Conservation (phyloP, 1,284 basidiomycete genomes). For the Puccinia horiana region DNA sequence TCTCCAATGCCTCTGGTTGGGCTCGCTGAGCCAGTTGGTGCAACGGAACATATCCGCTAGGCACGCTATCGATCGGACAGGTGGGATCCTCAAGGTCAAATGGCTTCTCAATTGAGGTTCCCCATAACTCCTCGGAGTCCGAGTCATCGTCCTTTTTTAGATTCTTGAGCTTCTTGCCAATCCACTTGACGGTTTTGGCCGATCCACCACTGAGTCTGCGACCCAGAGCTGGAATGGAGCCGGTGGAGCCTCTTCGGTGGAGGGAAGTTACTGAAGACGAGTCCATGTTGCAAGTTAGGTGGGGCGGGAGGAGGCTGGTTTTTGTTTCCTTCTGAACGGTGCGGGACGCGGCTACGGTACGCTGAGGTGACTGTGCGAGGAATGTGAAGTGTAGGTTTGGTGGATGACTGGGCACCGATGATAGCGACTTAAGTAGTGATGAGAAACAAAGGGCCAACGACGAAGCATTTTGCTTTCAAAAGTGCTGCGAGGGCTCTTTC, state of each 20-base stretch:
- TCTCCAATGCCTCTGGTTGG: neutral
- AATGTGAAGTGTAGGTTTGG: neutral
- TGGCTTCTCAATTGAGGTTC: neutral
- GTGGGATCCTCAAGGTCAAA: slow-evolving; percentile 2
- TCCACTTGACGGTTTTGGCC: neutral
- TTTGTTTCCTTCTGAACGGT: neutral
- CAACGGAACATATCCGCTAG: neutral
- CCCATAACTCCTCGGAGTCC: slow-evolving; percentile 7
- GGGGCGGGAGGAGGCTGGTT: neutral
- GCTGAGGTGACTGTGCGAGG: neutral
- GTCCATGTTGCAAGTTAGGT: neutral
- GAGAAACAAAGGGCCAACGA: neutral
- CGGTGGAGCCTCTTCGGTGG: slow-evolving; percentile 2
- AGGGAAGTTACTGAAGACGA: neutral
- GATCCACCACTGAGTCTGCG: slow-evolving; percentile 6
- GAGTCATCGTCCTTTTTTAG: neutral
- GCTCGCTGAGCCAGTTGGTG: neutral
- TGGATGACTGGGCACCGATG: neutral
- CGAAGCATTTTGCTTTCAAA: neutral
- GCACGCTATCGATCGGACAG: neutral
- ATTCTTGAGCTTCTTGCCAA: neutral
- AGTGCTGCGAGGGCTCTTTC: neutral
- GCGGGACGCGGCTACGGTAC: neutral
- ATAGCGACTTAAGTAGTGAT: neutral
- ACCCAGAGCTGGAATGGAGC: neutral